Conservation (phyloP, 2,329 filamentous ascomycete species). For the Apiospora sp. region DNA sequence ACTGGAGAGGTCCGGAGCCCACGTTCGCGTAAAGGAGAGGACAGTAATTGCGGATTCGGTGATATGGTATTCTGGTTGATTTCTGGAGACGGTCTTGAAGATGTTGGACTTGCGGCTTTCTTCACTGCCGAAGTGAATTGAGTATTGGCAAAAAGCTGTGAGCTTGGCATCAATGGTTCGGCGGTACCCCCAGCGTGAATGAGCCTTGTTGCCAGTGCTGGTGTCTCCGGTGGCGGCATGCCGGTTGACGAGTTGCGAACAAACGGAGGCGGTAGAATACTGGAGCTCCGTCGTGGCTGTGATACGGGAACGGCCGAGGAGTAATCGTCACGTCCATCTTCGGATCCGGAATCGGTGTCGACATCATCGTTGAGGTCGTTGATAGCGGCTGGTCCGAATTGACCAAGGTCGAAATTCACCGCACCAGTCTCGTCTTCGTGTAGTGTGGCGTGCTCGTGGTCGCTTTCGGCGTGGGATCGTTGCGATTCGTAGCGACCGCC, state of each 20-base stretch:
- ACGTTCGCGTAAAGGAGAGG: slow-evolving; percentile 60
- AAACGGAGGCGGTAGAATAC: background rate
- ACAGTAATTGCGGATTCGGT: slow-evolving; percentile 48
- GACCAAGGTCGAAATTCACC: slow-evolving; percentile 38
- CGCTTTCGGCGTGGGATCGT: slow-evolving; percentile 35
- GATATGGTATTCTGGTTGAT: slow-evolving; percentile 54
- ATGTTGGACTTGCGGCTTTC: slow-evolving; percentile 59
- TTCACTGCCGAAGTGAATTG: slow-evolving; percentile 60
- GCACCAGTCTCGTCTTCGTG: slow-evolving; percentile 58
- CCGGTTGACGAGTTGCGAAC: slow-evolving; percentile 25
- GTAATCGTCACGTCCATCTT: background rate
- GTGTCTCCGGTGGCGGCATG: slow-evolving; percentile 56
- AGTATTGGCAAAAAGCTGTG: slow-evolving; percentile 64
- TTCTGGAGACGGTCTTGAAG: slow-evolving; percentile 63
- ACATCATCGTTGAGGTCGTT: slow-evolving; percentile 17
- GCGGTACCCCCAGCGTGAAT: slow-evolving; percentile 38
- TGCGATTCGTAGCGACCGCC: slow-evolving; percentile 36
- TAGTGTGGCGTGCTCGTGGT: slow-evolving; percentile 44
- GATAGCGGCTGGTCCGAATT: slow-evolving; percentile 41
- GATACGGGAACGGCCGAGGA: slow-evolving; percentile 1
- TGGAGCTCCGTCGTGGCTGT: slow-evolving; percentile 1
- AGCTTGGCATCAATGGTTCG: slow-evolving; percentile 31
- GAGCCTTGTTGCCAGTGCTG: slow-evolving; percentile 56
- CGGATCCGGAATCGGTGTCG: background rate
- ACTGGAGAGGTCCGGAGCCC: slow-evolving; percentile 57